Base-by-base conservation (phyloP, 2,329 filamentous ascomycete species). In the Exophiala xenobiotica region DNA sequence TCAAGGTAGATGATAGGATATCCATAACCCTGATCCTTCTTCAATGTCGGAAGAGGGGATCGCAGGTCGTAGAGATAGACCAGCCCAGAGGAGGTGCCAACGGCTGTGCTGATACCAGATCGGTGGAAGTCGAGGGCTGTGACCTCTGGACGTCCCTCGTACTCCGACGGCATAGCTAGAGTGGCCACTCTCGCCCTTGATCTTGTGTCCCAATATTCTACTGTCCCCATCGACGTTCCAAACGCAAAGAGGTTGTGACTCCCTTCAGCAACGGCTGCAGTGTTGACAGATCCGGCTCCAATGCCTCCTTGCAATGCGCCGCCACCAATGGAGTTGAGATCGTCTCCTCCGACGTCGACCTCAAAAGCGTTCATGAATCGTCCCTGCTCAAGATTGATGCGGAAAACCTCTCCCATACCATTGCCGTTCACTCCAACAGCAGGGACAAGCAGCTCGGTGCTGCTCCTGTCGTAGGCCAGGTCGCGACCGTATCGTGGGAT, bases 321-420 rank as follows among this genome's bases (percentile, higher is more conserved):
- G 14, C 83, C 88, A 3, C 85, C 85, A 63, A 77, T 62, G 16
- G 80, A 78, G 9, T 74, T 74, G 54, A 84, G 78, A 52, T 95
- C 89, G 62, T 96, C 90, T 12, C 85, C 83, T 19, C 91, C 92
- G 6, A 96, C 88, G 61, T 96, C 90, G 6, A 97, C 75, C 65
- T 96, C 89, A 63, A 93, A 97, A 22, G 88, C 89, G 61, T 88
- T 90, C 87, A 99, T 93, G 68, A 95, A 99, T 46, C 92, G 82
- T 41, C 93, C 93, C 24, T 90, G 75, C 66, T 99, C 93, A 18
- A 99, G 76, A 64, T 97, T 97, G 62, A 99, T 74, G 6, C 93
- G 80, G 66, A 93, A 99, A 0, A 96, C 91, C 65, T 99, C 93
- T 52, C 92, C 93, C 69, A 85, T 83, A 5, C 90, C 90, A 54